Evolutionary conservation across 1,139 yeast genomes (phyloP), one percentile per base, ranked within the genome.

Genomic region (Saccharomyces hybrid): DNA sequence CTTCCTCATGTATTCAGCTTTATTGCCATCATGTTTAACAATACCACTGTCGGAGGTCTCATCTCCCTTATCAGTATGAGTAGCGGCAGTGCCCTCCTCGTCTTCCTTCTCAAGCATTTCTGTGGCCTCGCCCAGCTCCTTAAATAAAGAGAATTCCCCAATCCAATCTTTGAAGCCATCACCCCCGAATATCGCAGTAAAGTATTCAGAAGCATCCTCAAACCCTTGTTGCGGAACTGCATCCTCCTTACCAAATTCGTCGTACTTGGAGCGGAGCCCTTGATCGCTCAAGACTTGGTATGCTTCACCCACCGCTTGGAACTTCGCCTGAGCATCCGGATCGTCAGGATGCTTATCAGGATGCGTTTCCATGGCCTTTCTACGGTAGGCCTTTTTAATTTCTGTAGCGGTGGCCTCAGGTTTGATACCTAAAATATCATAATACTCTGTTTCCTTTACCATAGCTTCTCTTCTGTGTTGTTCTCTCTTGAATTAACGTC

Each of bases 301-400:
- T 13, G 88, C 88, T 64, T 83, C 84, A 38, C 88, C 87, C 11
- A 84, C 83, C 55, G 78, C 84, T 65, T 84, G 88, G 61, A 84
- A 84, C 64, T 76, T 79, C 14, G 67, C 56, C 34, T 87, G 88
- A 2, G 91, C 90, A 31, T 75, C 77, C 23, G 88, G 88, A 64
- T 85, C 88, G 63, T 85, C 82, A 6, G 97, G 98, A 65, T 93
- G 90, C 74, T 93, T 93, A 71, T 93, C 99, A 0, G 99, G 99
- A 70, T 93, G 99, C 59, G 90, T 85, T 56, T 74, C 77, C 68
- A 93, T 84, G 7, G 98, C 98, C 66, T 85, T 84, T 70, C 85
- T 86, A 58, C 99, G 78, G 73, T 93, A 93, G 0, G 97, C 96
- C 70, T 88, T 89, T 71, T 93, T 95, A 71, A 93, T 91, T 55